Evolutionary conservation across 2,329 filamentous ascomycete genomes (phyloP).

Genomic region (Cephalotrichum gorgonifer): DNA sequence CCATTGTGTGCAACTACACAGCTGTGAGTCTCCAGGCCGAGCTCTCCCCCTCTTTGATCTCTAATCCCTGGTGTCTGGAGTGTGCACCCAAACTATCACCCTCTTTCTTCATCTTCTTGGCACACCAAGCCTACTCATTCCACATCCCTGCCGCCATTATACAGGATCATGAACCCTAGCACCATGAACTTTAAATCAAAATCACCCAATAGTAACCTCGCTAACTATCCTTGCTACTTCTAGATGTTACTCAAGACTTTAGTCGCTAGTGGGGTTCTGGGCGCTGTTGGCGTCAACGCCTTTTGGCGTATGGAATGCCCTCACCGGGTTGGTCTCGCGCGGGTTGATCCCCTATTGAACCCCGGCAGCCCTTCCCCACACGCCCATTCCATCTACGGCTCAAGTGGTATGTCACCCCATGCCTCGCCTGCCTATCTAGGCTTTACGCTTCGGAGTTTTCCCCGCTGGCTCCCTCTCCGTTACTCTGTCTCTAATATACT

Average conservation of each 20-base stretch:
- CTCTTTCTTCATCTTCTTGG: neutral
- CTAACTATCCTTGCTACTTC: neutral
- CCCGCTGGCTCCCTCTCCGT: neutral
- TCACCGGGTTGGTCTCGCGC: slow-evolving; percentile 55
- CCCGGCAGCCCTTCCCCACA: slow-evolving; percentile 51
- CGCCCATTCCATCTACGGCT: slow-evolving; percentile 66
- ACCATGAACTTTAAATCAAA: neutral
- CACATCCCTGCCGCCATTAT: neutral
- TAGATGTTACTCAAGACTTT: slow-evolving; percentile 1
- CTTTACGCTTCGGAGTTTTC: too few relatives aligned
- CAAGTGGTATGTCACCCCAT: slow-evolving; percentile 49
- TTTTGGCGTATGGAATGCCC: slow-evolving; percentile 91
- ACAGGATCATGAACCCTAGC: neutral
- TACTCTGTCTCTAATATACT: neutral
- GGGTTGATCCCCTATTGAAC: slow-evolving; percentile 68
- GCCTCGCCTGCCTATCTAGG: too few relatives aligned
- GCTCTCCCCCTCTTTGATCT: neutral
- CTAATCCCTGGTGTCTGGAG: neutral
- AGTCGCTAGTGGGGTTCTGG: neutral
- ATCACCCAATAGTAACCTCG: neutral
- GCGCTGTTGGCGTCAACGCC: slow-evolving; percentile 30
- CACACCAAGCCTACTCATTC: neutral
- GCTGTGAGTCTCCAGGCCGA: neutral
- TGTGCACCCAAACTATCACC: neutral
- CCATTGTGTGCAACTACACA: neutral